Conservation (phyloP, 352 stramenopile genomes). For the Pilasporangium apinafurcum region DNA sequence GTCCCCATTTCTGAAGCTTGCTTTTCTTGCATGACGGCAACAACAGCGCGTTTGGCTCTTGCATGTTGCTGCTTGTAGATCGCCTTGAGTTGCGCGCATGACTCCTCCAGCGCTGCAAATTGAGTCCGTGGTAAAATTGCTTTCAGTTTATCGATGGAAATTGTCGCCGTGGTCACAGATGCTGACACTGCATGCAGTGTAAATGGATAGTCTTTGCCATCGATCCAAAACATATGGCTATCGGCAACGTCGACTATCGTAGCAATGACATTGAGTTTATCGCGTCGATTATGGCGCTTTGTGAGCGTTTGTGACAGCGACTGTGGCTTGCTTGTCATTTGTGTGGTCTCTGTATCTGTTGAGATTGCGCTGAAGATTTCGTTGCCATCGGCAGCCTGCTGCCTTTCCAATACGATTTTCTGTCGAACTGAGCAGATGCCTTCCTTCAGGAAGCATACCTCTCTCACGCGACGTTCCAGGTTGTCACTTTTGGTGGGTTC, state of each 20-base stretch:
- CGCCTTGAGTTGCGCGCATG: slow-evolving; percentile 11
- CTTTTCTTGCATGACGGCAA: slow-evolving; percentile 49
- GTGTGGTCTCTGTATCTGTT: not conserved
- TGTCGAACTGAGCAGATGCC: slow-evolving; percentile 42
- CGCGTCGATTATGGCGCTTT: not conserved
- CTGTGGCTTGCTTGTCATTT: not conserved
- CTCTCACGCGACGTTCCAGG: not conserved
- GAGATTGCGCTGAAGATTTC: no score
- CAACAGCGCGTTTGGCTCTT: slow-evolving; percentile 25
- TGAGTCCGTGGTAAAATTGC: slow-evolving; percentile 32
- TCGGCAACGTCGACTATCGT: slow-evolving; percentile 44
- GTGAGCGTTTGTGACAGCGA: not conserved
- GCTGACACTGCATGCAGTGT: slow-evolving; percentile 41
- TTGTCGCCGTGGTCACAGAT: slow-evolving; percentile 27
- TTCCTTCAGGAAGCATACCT: slow-evolving; percentile 46
- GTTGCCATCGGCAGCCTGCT: not conserved
- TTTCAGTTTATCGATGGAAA: slow-evolving; percentile 42
- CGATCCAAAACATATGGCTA: slow-evolving; percentile 53
- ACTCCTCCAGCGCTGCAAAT: slow-evolving; percentile 16
- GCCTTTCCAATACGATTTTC: slow-evolving; percentile 7
- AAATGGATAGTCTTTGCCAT: slow-evolving; percentile 21
- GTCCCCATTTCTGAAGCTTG: slow-evolving; percentile 11
- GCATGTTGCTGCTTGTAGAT: slow-evolving; percentile 28
- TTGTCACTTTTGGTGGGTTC: slow-evolving; percentile 9
- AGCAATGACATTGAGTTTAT: slow-evolving; percentile 24